Conservation (phyloP, 2,329 filamentous ascomycete genomes). For the Trichoderma harzianum region DNA sequence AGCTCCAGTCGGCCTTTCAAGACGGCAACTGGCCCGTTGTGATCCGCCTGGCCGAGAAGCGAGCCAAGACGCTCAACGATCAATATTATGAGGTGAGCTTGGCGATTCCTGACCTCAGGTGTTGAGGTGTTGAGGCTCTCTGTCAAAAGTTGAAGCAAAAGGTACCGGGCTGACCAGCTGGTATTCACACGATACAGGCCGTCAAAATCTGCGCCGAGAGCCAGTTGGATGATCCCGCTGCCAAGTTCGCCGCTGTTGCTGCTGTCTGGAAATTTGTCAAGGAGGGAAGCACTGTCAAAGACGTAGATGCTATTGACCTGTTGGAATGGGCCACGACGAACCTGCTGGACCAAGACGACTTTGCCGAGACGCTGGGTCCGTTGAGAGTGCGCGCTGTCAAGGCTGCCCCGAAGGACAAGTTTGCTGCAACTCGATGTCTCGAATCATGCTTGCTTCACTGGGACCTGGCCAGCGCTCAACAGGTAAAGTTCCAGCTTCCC, state of each 20-base stretch:
- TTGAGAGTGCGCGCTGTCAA: slow-evolving; percentile 52
- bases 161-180: background rate
- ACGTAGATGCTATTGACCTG: slow-evolving; percentile 51
- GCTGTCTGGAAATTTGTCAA: slow-evolving; percentile 46
- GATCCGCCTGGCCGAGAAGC: slow-evolving; percentile 51
- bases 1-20: slow-evolving; percentile 53
- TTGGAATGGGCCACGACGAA: slow-evolving; percentile 52
- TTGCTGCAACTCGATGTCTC: slow-evolving; percentile 42
- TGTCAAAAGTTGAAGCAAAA: too few relatives aligned
- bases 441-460: slow-evolving; percentile 52
- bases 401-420: slow-evolving; percentile 47
- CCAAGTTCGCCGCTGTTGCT: slow-evolving; percentile 43
- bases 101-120: background rate
- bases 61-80: slow-evolving; percentile 48
- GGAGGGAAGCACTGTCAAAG: slow-evolving; percentile 45
- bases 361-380: slow-evolving; percentile 46
- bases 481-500: slow-evolving; percentile 36
- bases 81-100: slow-evolving; percentile 52
- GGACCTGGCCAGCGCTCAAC: slow-evolving; percentile 56
- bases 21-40: slow-evolving; percentile 53
- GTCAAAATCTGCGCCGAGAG: slow-evolving; percentile 51
- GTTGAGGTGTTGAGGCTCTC: background rate
- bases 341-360: slow-evolving; percentile 39
- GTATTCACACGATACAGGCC: slow-evolving; percentile 38
- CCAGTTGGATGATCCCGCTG: slow-evolving; percentile 47